These are phyloP conservation scores for Pythium periplocum DNA, from an alignment of 352 stramenopile species.

Conservation along the genomic window DNA sequence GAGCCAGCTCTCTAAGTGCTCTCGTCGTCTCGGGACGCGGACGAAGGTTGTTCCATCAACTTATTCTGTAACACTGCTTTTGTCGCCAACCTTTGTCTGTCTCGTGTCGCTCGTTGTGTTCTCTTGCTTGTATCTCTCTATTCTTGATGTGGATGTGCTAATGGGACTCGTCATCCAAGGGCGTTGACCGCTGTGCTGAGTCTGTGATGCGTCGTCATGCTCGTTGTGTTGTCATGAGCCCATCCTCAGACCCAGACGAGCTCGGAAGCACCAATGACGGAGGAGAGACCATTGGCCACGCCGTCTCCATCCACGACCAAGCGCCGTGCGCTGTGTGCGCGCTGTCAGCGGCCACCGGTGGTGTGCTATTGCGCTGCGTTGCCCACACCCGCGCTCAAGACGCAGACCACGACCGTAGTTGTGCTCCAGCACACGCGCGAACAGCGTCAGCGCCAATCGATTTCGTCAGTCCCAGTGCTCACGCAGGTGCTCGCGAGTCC, in stretches of 20 bases:
- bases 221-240: too few relatives aligned
- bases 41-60: not conserved
- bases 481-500: constrained; percentile 29
- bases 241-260: too few relatives aligned
- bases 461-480: constrained; percentile 67
- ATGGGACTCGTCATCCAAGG: not conserved
- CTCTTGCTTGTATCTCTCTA: not conserved
- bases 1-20: constrained; percentile 7
- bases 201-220: too few relatives aligned
- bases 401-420: constrained; percentile 36
- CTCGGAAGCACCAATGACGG: too few relatives aligned
- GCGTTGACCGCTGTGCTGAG: too few relatives aligned
- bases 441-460: constrained; percentile 39
- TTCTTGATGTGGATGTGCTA: constrained; percentile 2
- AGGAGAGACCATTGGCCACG: too few relatives aligned
- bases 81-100: constrained; percentile 5
- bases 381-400: constrained; percentile 19
- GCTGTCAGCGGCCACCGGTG: constrained; percentile 35
- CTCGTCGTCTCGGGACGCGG: too few relatives aligned
- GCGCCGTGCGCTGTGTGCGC: constrained; percentile 27
- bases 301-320: not conserved
- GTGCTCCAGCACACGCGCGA: constrained; percentile 64
- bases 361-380: constrained; percentile 61
- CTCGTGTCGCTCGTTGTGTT: not conserved
- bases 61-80: constrained; percentile 30